These are phyloP conservation scores for Hymenoscyphus fructigenus DNA, from an alignment of 2,329 filamentous ascomycete species.

Conservation along the genomic window DNA sequence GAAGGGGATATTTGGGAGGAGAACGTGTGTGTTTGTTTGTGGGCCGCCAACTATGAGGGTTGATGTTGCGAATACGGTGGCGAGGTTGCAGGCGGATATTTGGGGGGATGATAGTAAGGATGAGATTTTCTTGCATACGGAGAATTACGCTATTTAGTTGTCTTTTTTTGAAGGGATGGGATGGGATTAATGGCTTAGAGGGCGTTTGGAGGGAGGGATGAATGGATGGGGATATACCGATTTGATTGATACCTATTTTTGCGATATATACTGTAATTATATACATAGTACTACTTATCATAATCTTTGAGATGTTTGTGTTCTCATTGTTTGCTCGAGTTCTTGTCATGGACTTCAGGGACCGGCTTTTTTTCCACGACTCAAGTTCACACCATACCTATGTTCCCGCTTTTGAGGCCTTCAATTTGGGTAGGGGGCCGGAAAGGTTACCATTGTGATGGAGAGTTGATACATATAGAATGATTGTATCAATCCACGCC, in stretches of 20 bases:
- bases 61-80: constrained; percentile 83
- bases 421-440: no score
- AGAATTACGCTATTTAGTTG: constrained; percentile 81
- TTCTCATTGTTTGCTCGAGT: background rate
- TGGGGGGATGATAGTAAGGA: constrained; percentile 77
- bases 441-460: no score
- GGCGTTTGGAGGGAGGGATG: background rate
- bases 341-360: no score
- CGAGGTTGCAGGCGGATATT: constrained; percentile 76
- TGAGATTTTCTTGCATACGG: constrained; percentile 91
- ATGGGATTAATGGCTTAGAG: background rate
- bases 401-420: background rate
- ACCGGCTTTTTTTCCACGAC: no score
- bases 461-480: no score
- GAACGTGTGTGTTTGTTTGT: constrained; percentile 90
- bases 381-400: no score
- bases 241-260: constrained; percentile 4
- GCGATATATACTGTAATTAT: constrained; percentile 3
- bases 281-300: background rate
- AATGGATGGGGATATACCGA: constrained; percentile 2
- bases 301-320: background rate
- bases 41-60: constrained; percentile 84
- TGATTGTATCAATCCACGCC: no score
- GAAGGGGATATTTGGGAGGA: constrained; percentile 69
- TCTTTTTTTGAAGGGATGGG: background rate